Conservation (phyloP, 495 filamentous ascomycete genomes). For the Aspergillus bridgeri region DNA sequence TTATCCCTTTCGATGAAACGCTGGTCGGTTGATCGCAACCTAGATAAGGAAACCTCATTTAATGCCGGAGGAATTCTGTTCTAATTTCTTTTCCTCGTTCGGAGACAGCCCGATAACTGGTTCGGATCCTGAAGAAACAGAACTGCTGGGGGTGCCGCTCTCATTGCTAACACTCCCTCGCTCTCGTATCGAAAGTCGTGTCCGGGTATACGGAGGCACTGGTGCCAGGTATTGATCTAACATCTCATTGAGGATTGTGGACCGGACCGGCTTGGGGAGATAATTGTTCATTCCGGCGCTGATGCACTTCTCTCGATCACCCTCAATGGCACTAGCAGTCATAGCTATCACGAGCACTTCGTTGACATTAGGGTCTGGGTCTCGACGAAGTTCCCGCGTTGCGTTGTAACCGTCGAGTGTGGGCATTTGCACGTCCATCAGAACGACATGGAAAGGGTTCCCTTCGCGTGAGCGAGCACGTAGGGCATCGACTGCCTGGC, state of each 20-base stretch:
- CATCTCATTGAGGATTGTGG: slow-evolving; percentile 68
- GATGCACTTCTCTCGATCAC: slow-evolving; percentile 87
- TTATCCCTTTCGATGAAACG: neutral
- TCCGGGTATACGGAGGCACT: slow-evolving; percentile 42
- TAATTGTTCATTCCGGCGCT: slow-evolving; percentile 96
- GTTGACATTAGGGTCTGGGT: slow-evolving; percentile 68
- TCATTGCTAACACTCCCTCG: slow-evolving; percentile 34
- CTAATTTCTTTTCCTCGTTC: slow-evolving; percentile 24
- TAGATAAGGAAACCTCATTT: neutral
- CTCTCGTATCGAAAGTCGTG: slow-evolving; percentile 35
- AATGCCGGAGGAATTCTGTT: neutral
- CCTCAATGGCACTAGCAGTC: slow-evolving; percentile 89
- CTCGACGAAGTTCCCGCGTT: slow-evolving; percentile 72
- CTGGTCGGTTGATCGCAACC: slow-evolving; percentile 1
- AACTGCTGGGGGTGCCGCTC: slow-evolving; percentile 33
- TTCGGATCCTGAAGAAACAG: slow-evolving; percentile 33
- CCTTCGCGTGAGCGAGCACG: slow-evolving; percentile 64
- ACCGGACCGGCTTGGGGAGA: slow-evolving; percentile 83
- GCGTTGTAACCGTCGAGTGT: slow-evolving; percentile 92
- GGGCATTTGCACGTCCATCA: slow-evolving; percentile 97
- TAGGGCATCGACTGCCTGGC: slow-evolving; percentile 81
- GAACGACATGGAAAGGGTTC: slow-evolving; percentile 66
- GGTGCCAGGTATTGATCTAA: slow-evolving; percentile 65
- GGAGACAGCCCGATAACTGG: slow-evolving; percentile 20
- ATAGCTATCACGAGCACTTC: slow-evolving; percentile 85